Base-by-base conservation (phyloP, 345 rosid species). In the Garcia nutans region DNA sequence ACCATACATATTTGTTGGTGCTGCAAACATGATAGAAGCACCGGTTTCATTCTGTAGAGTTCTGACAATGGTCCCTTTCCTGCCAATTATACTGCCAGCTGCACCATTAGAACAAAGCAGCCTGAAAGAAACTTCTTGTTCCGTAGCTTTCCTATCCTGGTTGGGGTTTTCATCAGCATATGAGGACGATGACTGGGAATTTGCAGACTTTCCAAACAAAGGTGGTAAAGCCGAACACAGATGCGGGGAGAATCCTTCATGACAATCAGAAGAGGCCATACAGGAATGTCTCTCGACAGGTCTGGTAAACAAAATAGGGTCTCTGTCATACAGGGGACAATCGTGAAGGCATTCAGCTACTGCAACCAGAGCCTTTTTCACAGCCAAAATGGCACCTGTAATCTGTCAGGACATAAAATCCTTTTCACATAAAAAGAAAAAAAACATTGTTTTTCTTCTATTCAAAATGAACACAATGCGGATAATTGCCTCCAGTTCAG, bases 51-150 rank as follows among this genome's bases (percentile, higher is more conserved):
- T 86, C 82, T 89, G 80, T 70, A 91, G 72, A 80, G 85, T 84
- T 85, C 87, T 86, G 58, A 91, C 84, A 56, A 77, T 73, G 63
- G 80, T 77, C 62, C 96, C 93, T 80, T 54, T 83, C 81, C 79
- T 85, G 73, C 96, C 96, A 79, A 91, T 91, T n/a, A 89, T 86
- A 57, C 87, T 86, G 19, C 92, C 91, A 33, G 90, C 89, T 65
- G 79, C 85, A 49, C 41, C 56, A 80, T 75, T 65, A 23, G 93
- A 78, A 77, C 85, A 87, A 45, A 91, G 82, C 44, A 91, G 44
- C 70, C 86, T 87, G 54, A 85, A 89, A 56, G 84, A 86, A 79
- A 89, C 89, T 62, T 84, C 78, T 13, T 73, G 56, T 22, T 70
- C 65, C 20, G 70, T 79, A 19, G 65, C 67, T 69, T 77, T 65